Conservation (phyloP, 768 basidiomycete genomes). For the Myochromella boudieri region DNA sequence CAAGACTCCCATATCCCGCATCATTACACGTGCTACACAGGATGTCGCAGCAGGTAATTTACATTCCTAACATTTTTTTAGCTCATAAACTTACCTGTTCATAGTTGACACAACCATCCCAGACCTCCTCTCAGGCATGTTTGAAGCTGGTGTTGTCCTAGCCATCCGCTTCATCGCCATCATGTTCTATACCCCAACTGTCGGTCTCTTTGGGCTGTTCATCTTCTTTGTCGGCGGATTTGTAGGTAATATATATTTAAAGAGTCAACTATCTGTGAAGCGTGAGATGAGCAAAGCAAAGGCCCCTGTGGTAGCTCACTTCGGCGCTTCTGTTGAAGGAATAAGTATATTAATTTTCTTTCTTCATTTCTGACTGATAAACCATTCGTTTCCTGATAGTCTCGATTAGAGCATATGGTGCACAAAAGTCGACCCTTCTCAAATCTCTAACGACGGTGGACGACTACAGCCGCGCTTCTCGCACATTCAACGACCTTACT, state of each 20-base stretch:
- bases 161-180: slow-evolving; percentile 15
- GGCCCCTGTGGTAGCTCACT: slow-evolving; percentile 28
- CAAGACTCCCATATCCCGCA: slow-evolving; percentile 44
- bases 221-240: slow-evolving; percentile 34
- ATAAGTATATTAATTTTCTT: slow-evolving; percentile 32
- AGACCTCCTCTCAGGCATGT: slow-evolving; percentile 18
- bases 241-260: slow-evolving; percentile 41
- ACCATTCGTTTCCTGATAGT: slow-evolving; percentile 29
- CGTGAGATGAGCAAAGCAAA: slow-evolving; percentile 44
- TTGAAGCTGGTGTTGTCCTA: slow-evolving; percentile 12
- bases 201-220: slow-evolving; percentile 7
- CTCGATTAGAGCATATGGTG: slow-evolving; percentile 66
- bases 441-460: slow-evolving; percentile 52
- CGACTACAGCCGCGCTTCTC: slow-evolving; percentile 41
- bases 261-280: slow-evolving; percentile 44
- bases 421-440: slow-evolving; percentile 42
- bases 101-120: slow-evolving; percentile 48
- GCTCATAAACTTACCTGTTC: slow-evolving; percentile 16
- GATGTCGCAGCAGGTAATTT: slow-evolving; percentile 48
- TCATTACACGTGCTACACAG: slow-evolving; percentile 64
- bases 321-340: slow-evolving; percentile 59
- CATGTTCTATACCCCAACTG: slow-evolving; percentile 13
- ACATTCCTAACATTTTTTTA: neutral
- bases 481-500: slow-evolving; percentile 46
- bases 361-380: neutral